Conservation (phyloP, 2,329 filamentous ascomycete species). For the Cercospora sp. region DNA sequence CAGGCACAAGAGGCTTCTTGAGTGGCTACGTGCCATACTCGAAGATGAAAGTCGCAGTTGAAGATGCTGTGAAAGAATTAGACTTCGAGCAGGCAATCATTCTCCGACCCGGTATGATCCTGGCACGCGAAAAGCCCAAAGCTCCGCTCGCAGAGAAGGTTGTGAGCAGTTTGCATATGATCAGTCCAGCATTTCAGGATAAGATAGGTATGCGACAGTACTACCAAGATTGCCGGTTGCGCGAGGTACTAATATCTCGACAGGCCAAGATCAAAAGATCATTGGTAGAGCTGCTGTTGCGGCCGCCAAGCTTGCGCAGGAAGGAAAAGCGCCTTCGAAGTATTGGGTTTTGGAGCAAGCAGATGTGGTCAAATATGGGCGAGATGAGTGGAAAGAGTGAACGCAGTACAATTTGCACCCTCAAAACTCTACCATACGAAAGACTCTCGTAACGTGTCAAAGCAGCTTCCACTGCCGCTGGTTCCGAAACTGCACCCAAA, state of each 20-base stretch:
- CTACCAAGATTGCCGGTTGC: neutral
- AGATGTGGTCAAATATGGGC: constrained; percentile 22
- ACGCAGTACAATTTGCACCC: too few relatives aligned
- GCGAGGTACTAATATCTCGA: neutral
- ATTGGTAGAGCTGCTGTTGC: constrained; percentile 26
- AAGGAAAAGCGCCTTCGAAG: constrained; percentile 25
- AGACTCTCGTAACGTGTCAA: too few relatives aligned
- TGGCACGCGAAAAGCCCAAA: constrained; percentile 29
- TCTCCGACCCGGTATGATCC: constrained; percentile 42
- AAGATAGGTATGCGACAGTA: constrained; percentile 16
- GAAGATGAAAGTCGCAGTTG: constrained; percentile 44
- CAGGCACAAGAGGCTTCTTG: constrained; percentile 37
- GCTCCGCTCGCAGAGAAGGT: constrained; percentile 28
- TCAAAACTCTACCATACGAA: neutral
- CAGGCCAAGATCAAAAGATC: constrained; percentile 25
- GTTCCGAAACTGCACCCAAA: too few relatives aligned
- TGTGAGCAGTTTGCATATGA: constrained; percentile 21
- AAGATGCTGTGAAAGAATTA: constrained; percentile 41
- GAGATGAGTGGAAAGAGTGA: constrained; percentile 25
- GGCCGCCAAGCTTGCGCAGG: constrained; percentile 20
- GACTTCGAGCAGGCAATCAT: constrained; percentile 43
- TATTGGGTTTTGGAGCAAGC: constrained; percentile 27
- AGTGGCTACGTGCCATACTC: constrained; percentile 39
- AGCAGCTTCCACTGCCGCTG: too few relatives aligned
- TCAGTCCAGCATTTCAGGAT: constrained; percentile 24